Evolutionary conservation across 495 filamentous ascomycete genomes (phyloP).

Genomic region (Penicillium cinerascens): DNA sequence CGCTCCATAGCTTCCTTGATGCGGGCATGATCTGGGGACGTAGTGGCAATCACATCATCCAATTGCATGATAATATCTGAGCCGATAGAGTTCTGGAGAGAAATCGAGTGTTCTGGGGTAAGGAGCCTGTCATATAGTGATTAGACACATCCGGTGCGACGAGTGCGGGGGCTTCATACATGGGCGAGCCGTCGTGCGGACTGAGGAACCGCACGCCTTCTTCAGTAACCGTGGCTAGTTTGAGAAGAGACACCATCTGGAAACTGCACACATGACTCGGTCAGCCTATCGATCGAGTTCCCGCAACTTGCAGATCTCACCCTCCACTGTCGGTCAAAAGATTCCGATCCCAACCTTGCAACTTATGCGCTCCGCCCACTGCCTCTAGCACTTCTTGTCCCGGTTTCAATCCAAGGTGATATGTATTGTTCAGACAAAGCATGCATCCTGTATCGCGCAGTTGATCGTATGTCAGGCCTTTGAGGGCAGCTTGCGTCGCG

Average conservation of each 20-base stretch:
- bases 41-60: conserved; percentile 95
- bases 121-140: conserved; percentile 56
- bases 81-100: conserved; percentile 93
- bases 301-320: conserved; percentile 47
- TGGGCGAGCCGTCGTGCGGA: conserved; percentile 92
- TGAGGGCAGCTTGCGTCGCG: conserved; percentile 94
- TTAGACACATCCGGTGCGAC: conserved; percentile 1
- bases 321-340: conserved; percentile 96
- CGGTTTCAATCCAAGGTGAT: conserved; percentile 92
- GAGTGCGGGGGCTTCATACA: conserved; percentile 46
- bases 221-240: conserved; percentile 90
- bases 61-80: conserved; percentile 99
- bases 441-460: conserved; percentile 83
- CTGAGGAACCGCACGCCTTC: conserved; percentile 92
- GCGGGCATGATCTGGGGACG: conserved; percentile 77
- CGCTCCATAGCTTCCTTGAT: conserved; percentile 95
- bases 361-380: conserved; percentile 85
- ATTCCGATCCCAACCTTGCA: conserved; percentile 95
- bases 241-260: conserved; percentile 97
- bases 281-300: conserved; percentile 9
- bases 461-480: conserved; percentile 91
- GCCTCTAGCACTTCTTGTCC: conserved; percentile 83
- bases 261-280: conserved; percentile 57
- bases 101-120: conserved; percentile 95
- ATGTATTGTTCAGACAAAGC: conserved; percentile 94